A percentile compares a stretch with the other conserved stretches of the same genome.
phyloP scores from a whole-genome alignment of 331 rosid genomes.

The Spiraea crenata region DNA sequence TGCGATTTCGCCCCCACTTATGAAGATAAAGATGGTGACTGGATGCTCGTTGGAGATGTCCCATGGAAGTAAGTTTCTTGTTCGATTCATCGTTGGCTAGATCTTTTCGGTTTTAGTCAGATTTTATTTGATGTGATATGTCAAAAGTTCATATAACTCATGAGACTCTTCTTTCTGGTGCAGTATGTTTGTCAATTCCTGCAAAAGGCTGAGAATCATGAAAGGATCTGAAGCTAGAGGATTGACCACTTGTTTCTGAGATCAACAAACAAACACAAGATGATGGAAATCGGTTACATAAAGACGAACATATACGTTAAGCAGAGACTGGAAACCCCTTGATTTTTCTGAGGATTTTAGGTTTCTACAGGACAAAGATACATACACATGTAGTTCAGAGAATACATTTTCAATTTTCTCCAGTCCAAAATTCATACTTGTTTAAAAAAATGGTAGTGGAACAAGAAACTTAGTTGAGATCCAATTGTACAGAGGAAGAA shows the following conservation, averaged over 20 bases:
- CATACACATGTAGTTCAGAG: background rate
- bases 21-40: conserved; percentile 90
- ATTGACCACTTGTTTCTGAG: conserved; percentile 56
- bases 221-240: conserved; percentile 86
- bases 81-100: background rate
- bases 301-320: background rate
- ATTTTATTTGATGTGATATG: background rate
- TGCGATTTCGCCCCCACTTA: conserved; percentile 76
- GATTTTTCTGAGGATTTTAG: background rate
- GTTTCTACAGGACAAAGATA: background rate
- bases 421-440: conserved; percentile 6
- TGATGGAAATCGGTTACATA: background rate
- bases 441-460: background rate
- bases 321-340: background rate
- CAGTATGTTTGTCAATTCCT: conserved; percentile 80
- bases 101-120: background rate
- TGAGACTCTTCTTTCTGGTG: conserved; percentile 12
- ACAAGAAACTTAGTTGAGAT: conserved; percentile 16
- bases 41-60: conserved; percentile 98
- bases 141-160: background rate
- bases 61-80: conserved; percentile 77
- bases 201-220: conserved; percentile 76
- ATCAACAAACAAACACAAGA: background rate
- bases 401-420: conserved; percentile 1
- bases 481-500: conserved; percentile 42